Evolutionary conservation across 306 rosid genomes (phyloP).

Genomic region (Rosa persica): DNA sequence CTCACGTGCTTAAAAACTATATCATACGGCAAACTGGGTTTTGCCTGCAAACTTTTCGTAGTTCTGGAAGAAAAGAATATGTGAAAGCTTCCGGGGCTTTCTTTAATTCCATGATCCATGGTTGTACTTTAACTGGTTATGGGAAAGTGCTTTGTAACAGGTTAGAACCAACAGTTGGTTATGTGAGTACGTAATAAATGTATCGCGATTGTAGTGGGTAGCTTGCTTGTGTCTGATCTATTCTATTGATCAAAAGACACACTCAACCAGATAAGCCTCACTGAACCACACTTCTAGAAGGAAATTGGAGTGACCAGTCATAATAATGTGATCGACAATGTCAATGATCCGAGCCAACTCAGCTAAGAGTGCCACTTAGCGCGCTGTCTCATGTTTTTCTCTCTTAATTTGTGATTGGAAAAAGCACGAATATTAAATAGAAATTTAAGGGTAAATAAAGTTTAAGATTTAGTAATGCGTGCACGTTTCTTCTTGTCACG

Average conservation of each 20-base stretch:
- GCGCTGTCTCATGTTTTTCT: background rate
- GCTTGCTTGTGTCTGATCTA: background rate
- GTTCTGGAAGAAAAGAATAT: background rate
- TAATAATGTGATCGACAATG: background rate
- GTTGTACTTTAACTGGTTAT: background rate
- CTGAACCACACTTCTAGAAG: background rate
- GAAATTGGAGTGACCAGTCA: background rate
- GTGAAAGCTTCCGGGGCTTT: background rate
- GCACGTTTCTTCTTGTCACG: background rate
- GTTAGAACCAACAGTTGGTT: background rate
- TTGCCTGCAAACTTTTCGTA: background rate
- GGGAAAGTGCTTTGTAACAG: background rate
- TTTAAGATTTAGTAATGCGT: background rate
- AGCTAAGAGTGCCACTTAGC: background rate
- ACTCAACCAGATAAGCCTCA: background rate
- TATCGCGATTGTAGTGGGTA: background rate
- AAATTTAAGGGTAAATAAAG: background rate
- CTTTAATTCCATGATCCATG: background rate
- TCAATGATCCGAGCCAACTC: background rate
- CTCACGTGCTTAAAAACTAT: background rate
- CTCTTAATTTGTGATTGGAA: background rate
- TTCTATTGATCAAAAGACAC: background rate
- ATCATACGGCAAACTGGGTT: background rate
- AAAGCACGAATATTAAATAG: background rate
- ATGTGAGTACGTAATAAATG: background rate